Conservation (phyloP, 352 stramenopile genomes). For the Globisporangium takayamanum region DNA sequence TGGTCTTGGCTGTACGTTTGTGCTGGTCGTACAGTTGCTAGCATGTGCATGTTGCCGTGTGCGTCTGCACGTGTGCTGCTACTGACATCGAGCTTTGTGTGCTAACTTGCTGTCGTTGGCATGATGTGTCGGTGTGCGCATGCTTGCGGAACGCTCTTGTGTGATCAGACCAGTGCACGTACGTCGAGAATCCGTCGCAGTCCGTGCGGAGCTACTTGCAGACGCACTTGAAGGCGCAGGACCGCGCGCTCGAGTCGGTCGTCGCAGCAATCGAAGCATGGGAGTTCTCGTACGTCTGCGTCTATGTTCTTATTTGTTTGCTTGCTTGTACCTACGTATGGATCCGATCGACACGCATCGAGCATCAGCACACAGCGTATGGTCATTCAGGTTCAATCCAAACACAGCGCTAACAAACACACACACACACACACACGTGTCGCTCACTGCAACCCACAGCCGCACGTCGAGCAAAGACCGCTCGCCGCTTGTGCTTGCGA, state of each 20-base stretch:
- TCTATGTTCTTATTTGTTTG: not conserved
- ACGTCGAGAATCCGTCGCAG: constrained; percentile 63
- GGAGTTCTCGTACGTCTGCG: constrained; percentile 70
- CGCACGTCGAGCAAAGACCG: constrained; percentile 51
- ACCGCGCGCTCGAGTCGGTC: constrained; percentile 55
- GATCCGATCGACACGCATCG: too few relatives aligned
- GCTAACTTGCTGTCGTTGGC: not conserved
- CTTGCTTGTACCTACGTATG: not conserved
- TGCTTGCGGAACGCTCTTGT: not conserved
- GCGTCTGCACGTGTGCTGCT: not conserved
- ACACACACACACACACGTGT: not conserved
- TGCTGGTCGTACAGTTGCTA: not conserved
- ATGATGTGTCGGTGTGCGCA: too few relatives aligned
- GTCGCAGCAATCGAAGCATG: constrained; percentile 71
- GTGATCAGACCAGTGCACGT: constrained; percentile 56
- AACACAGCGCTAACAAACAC: too few relatives aligned
- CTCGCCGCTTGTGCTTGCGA: constrained; percentile 79
- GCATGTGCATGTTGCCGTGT: not conserved
- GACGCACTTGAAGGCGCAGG: constrained; percentile 60
- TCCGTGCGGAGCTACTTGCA: constrained; percentile 46
- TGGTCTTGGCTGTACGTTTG: constrained; percentile 39
- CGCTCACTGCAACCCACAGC: constrained; percentile 11
- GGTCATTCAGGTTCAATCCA: not conserved
- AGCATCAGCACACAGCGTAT: too few relatives aligned
- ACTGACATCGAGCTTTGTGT: not conserved